Evolutionary conservation across 1,284 basidiomycete genomes (phyloP), one percentile per base, ranked within the genome.

Genomic region (Sphagnurus paluster): DNA sequence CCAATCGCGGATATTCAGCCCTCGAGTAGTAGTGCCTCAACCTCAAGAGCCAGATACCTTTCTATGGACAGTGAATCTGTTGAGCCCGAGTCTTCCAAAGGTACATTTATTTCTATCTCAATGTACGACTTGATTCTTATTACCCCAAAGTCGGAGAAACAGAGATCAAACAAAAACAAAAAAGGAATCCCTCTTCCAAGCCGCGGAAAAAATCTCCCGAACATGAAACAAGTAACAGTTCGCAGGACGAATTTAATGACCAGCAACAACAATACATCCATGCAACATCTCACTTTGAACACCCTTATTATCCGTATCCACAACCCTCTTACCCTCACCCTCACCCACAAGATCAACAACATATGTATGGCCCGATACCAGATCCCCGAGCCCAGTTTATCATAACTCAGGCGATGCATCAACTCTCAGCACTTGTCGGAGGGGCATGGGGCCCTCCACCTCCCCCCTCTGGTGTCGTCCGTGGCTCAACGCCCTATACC

Each of bases 401-500:
- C 30, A 61, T 71, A 25, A 55, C 63, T 1, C 66, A 67, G 30
- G 66, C 68, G 9, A 66, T 71, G 65, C 67, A 70, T 10, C 68
- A 69, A 42, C 57, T 70, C 11, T 62, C 65, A 5, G 63, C 67
- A 6, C 52, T 70, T 19, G 58, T 63, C 14, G 48, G 46, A 8
- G 55, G 57, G 3, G 48, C 58, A 16, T 67, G 64, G 65, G 29
- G 54, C 13, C 50, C 60, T 21, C 60, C 59, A 13, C 49, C 63
- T 34, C 50, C 50, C 25, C 46, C 54, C 50, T 36, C 48, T 16
- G 13, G 10, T 24, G 19, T n/a, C 24, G 20, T 25, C 10, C 57
- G 54, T 30, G 50, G 41, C 4, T 52, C 56, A 25, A 56, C 57
- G 4, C 65, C 64, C 2, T 63, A 67, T 65, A 0, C 65, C 67